Evolutionary conservation across 2,329 filamentous ascomycete genomes (phyloP), one percentile per base, ranked within the genome.

Genomic region (Arthroderma sp.): DNA sequence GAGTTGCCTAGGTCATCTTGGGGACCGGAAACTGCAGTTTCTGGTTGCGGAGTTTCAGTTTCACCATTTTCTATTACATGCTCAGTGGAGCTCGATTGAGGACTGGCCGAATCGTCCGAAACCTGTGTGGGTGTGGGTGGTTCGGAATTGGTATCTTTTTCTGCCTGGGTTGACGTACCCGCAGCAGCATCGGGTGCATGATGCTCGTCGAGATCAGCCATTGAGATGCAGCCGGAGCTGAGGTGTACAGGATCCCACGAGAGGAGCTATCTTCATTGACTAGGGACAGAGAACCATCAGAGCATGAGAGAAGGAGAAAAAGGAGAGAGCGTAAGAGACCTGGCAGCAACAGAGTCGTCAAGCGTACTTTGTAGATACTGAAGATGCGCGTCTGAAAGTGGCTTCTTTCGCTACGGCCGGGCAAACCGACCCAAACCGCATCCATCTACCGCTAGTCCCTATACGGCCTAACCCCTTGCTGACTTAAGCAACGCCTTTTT

Each of bases 131-230:
- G 11, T 30, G 31, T 37, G 39, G 40, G 36, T 36, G 28, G 36
- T 32, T 42, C 42, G 30, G 44, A 30, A 28, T 42, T 34, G 27
- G 33, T 29, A 29, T 40, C 29, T 11, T 36, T 33, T 30, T 44
- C 43, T 28, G 44, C 29, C 11, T 49, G 43, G 29, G 37, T 34
- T 40, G 32, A 34, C 11, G 11, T 34, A 34, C 32, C 32, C 32
- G 11, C 8, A 34, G 32, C 8, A 34, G 32, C 40, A 29, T 36
- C 40, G 31, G 22, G 32, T 6, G 32, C 15, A 43, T 43, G 33
- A 40, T 38, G 38, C 44, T 33, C 47, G 38, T 46, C 47, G 39
- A 36, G 11, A 42, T 49, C 42, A 43, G 48, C 48, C 48, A 49
- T 49, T 47, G 48, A 33, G 45, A 31, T 33, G 36, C 36, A 36